Evolutionary conservation across 2,329 filamentous ascomycete species (phyloP), one percentile per base, ranked within the genome.

Genomic region (Dryadomyces sulphureus): DNA sequence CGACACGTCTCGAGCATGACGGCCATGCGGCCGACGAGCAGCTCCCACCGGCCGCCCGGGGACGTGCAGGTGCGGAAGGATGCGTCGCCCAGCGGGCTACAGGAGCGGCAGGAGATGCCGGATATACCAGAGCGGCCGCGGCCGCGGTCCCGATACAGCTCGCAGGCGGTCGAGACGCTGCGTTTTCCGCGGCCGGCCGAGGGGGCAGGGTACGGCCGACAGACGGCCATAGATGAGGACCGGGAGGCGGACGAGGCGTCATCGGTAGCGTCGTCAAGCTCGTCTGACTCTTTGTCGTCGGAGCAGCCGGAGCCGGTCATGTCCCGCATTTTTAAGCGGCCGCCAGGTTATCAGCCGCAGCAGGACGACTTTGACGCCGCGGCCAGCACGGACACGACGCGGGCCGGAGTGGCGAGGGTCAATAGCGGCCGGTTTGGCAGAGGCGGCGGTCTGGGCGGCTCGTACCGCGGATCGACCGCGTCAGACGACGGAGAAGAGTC

Each of bases 271-370:
- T 56, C 57, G 19, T 67, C 70, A 24, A 68, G 60, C 5, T 60
- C 48, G 5, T 46, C 45, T 4, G 47, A 35, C 7, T 38, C 57
- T 11, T 22, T n/a, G 2, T 41, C 38, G 7, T 56, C 57, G 1
- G 55, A 53, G 0, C 59, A 65, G 24, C 75, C 70, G 1, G 68
- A 66, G 50, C 70, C 72, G 0, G 73, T 69, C 4, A 70, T 77
- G 54, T 78, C 73, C 14, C 67, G 74, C 47, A 77, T 78, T 51
- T 77, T 78, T 54, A 70, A 72, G 20, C 70, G 75, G 2, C 75
- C 75, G 3, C 74, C 75, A 11, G 66, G 72, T 19, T 75, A 70
- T 17, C 38, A 27, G 3, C 48, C 64, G 68, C 25, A 21, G 7
- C 25, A 32, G 5, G 36, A 39, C 24, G 24, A 30, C 17, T 12